These are phyloP conservation scores for Aureococcus anophagefferens DNA, from an alignment of 108 stramenopile species.

Conservation along the genomic window DNA sequence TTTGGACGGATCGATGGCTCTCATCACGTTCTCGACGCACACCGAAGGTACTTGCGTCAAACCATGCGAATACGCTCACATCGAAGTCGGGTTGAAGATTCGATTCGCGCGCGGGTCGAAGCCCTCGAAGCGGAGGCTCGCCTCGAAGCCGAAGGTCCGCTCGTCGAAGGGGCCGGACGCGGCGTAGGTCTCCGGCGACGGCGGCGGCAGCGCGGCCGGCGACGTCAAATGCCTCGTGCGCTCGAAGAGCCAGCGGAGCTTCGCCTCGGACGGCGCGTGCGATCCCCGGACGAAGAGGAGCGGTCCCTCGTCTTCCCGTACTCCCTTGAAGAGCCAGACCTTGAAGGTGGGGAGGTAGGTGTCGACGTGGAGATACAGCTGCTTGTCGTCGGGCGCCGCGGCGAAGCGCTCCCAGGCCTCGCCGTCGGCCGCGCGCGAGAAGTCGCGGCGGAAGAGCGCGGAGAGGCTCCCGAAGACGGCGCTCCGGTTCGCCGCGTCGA, in stretches of 20 bases:
- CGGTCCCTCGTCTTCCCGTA: neutral
- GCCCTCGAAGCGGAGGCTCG: neutral
- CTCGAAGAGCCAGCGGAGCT: neutral
- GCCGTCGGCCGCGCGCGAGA: too few species aligned
- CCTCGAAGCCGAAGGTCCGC: neutral
- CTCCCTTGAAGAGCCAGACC: neutral
- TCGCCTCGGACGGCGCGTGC: neutral
- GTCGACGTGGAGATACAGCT: neutral
- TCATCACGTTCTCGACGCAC: too few species aligned
- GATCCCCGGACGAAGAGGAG: neutral
- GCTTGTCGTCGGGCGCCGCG: neutral
- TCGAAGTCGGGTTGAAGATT: too few species aligned
- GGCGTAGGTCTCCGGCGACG: neutral
- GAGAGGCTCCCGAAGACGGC: neutral
- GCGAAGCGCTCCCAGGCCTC: neutral
- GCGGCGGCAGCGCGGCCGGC: neutral
- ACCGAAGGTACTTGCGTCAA: too few species aligned
- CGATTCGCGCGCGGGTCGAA: too few species aligned
- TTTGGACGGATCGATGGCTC: too few species aligned
- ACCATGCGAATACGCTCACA: too few species aligned
- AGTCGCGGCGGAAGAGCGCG: neutral
- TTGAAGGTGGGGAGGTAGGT: neutral
- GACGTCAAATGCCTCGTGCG: neutral
- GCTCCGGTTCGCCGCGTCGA: neutral
- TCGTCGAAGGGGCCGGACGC: neutral